Base-by-base conservation (phyloP, 768 basidiomycete genomes). In the Austroboletus eburneus region DNA sequence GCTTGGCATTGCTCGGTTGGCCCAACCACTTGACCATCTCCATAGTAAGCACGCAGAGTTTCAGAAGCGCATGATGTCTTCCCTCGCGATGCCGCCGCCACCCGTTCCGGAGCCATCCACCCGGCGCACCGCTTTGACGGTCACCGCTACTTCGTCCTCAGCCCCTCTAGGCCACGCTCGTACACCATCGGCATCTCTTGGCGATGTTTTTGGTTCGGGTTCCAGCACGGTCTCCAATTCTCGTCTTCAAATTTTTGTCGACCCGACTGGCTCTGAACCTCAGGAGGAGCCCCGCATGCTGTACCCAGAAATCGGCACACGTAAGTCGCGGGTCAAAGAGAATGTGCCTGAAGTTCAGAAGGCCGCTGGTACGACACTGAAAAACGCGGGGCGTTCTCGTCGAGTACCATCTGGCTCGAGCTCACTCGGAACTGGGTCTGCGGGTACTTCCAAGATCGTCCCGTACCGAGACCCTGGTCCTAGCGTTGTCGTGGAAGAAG, bases 1-100 rank as follows among this genome's bases (percentile, higher is more conserved):
- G n/a, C 74, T 99, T 4, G 96, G 93, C 1, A 87, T 97, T 41
- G 85, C 87, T 24, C 74, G 96, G 38, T 80, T 80, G 46, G 94
- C 91, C 0, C 65, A 75, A 9, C 93, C 94, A 0, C 69, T 91
- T 16, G 91, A 91, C 32, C 85, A 83, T 40, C 75, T 99, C 3
- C 79, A 87, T 63, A 74, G 70, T 42, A 78, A 85, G 54, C 83
- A 94, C 59, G 68, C 78, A 43, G 91, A 94, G 35, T 98, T 97
- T 68, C 90, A 93, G 63, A 93, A 78, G 71, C 86, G 90, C 43
- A 93, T 90, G 87, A 86, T 90, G 83, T 72, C 76, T 21, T 63
- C 62, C 33, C 57, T 68, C 2, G 68, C 68, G 29, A 59, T 70
- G 37, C 66, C 70, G 9, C 64, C 72, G 20, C 68, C 69, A 22